phyloP scores from a whole-genome alignment of 192 early-diverging fungal species.

The Coemansia sp. region DNA sequence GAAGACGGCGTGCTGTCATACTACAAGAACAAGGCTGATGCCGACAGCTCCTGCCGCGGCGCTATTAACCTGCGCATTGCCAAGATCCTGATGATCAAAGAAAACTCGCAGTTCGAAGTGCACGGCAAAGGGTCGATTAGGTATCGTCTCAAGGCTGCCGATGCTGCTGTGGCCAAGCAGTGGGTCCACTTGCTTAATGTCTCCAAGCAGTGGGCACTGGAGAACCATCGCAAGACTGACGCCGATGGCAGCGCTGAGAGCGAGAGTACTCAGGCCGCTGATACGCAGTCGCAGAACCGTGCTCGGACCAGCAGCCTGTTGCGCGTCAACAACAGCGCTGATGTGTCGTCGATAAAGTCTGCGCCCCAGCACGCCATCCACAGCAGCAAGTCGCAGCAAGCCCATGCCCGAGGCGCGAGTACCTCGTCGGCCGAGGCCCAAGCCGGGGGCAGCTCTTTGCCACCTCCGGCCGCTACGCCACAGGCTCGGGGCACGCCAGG shows the following conservation, averaged over 20 bases:
- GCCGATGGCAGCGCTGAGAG: constrained; percentile 9
- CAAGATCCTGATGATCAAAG: constrained; percentile 64
- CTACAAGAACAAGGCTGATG: constrained; percentile 79
- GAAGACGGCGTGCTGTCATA: constrained; percentile 82
- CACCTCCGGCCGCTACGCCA: not conserved
- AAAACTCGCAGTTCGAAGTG: constrained; percentile 77
- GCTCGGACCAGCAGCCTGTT: constrained; percentile 43
- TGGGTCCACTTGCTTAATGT: constrained; percentile 83
- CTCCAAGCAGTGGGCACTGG: constrained; percentile 72
- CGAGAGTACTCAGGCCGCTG: not conserved
- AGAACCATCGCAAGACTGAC: constrained; percentile 25
- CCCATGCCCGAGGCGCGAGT: constrained; percentile 20
- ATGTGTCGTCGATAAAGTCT: constrained; percentile 17
- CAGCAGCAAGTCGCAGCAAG: not conserved
- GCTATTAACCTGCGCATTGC: constrained; percentile 77
- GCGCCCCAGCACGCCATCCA: constrained; percentile 12
- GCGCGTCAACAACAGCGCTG: constrained; percentile 17
- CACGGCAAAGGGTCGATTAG: constrained; percentile 75
- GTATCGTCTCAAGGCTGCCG: constrained; percentile 70
- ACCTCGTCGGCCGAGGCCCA: constrained; percentile 17
- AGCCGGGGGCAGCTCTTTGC: not conserved
- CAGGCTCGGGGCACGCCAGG: not conserved
- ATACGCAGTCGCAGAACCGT: constrained; percentile 2
- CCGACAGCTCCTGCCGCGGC: constrained; percentile 75
- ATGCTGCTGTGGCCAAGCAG: constrained; percentile 74